phyloP scores from a whole-genome alignment of 805 yeast species.

The Candida verbasci region DNA sequence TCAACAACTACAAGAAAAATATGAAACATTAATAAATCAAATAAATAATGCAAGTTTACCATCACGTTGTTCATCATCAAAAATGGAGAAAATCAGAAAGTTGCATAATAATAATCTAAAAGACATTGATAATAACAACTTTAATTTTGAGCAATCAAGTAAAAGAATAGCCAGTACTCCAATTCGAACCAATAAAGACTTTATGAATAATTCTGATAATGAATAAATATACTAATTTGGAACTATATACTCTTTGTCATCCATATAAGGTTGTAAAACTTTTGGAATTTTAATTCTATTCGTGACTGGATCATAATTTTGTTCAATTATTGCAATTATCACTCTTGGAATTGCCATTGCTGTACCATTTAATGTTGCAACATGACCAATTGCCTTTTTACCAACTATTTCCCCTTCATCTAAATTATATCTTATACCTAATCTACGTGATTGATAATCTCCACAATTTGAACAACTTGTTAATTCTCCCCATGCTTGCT shows the following conservation, averaged over 20 bases:
- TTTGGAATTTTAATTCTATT: conserved; percentile 60
- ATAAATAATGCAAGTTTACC: conserved; percentile 1
- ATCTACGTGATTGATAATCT: conserved; percentile 83
- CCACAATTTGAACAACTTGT: conserved; percentile 89
- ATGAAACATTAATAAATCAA: conserved; percentile 14
- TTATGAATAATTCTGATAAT: conserved; percentile 7
- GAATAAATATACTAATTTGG: conserved; percentile 7
- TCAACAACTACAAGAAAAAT: conserved; percentile 17
- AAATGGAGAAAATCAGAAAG: conserved; percentile 9
- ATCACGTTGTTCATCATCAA: conserved; percentile 1
- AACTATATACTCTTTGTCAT: conserved; percentile 36
- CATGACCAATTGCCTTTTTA: conserved; percentile 32
- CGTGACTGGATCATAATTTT: conserved; percentile 59
- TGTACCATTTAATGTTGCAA: conserved; percentile 89
- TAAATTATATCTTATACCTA: conserved; percentile 56
- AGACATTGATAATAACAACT: conserved; percentile 1
- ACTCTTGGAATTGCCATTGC: conserved; percentile 94
- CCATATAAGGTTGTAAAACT: conserved; percentile 70
- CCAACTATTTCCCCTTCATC: conserved; percentile 13
- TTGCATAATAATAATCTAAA: conserved; percentile 9
- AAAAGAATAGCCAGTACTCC: conserved; percentile 30
- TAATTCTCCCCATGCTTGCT: conserved; percentile 89
- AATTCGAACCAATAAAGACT: background rate
- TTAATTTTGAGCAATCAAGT: too few species aligned
- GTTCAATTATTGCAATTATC: conserved; percentile 85